Percentiles rank a stretch among this genome's conserved stretches.
Evolutionary conservation across 2,329 filamentous ascomycete genomes (phyloP).

Genomic region (Colletotrichum tropicicola): DNA sequence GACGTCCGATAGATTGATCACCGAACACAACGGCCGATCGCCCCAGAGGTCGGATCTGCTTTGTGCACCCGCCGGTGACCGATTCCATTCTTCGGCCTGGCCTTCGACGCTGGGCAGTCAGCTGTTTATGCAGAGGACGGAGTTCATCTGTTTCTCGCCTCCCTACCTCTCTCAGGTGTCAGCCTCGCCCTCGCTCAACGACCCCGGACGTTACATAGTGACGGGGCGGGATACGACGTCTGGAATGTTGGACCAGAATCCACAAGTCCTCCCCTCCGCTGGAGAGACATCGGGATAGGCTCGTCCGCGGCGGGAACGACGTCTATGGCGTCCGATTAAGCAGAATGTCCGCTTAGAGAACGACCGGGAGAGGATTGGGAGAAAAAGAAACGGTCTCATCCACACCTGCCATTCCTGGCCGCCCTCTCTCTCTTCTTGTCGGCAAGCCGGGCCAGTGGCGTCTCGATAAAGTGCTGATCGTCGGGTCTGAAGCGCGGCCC

Average conservation of each 20-base stretch:
- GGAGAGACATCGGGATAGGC: neutral
- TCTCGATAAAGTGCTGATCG: conserved; percentile 16
- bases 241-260: neutral
- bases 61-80: neutral
- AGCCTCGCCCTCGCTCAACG: neutral
- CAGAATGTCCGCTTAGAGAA: neutral
- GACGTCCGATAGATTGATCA: neutral
- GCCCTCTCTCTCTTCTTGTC: neutral
- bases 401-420: no score
- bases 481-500: conserved; percentile 1
- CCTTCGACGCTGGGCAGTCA: neutral
- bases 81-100: neutral
- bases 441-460: neutral
- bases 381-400: neutral
- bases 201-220: neutral
- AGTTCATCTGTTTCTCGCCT: neutral
- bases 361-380: neutral
- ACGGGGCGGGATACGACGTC: neutral
- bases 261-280: neutral
- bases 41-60: conserved; percentile 2
- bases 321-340: neutral
- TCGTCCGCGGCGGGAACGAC: neutral
- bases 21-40: neutral
- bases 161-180: neutral
- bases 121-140: neutral